phyloP scores from a whole-genome alignment of 306 rosid genomes.

The Hylodesmum podocarpum region DNA sequence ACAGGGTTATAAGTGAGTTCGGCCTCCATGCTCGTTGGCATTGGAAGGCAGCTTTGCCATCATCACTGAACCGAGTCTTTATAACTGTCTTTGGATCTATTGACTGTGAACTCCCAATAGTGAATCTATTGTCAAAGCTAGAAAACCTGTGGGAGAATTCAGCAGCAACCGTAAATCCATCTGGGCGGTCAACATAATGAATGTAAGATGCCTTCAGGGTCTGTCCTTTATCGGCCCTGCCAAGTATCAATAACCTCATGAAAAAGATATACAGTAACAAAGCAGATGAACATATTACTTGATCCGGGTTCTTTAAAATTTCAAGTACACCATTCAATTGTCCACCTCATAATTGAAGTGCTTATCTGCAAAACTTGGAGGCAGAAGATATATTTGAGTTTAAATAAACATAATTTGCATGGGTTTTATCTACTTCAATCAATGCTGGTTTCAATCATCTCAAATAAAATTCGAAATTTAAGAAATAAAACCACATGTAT shows the following conservation, averaged over 20 bases:
- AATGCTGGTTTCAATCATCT: background rate
- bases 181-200: constrained; percentile 64
- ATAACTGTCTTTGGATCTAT: constrained; percentile 57
- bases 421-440: background rate
- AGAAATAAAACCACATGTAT: background rate
- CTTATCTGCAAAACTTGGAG: background rate
- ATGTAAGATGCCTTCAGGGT: constrained; percentile 78
- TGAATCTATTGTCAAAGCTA: constrained; percentile 61
- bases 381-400: background rate
- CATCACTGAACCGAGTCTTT: constrained; percentile 70
- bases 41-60: constrained; percentile 74
- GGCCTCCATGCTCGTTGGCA: constrained; percentile 95
- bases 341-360: background rate
- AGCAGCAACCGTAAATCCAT: constrained; percentile 71
- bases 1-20: constrained; percentile 70
- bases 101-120: constrained; percentile 75
- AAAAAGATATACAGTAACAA: background rate
- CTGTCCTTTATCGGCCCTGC: constrained; percentile 87
- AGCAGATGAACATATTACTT: background rate
- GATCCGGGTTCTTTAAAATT: background rate
- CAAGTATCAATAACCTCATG: background rate
- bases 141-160: constrained; percentile 73
- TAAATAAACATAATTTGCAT: background rate
- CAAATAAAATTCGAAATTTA: background rate
- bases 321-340: background rate